Conservation (phyloP, 441 rosid genomes). For the Eutrema salsugineum region DNA sequence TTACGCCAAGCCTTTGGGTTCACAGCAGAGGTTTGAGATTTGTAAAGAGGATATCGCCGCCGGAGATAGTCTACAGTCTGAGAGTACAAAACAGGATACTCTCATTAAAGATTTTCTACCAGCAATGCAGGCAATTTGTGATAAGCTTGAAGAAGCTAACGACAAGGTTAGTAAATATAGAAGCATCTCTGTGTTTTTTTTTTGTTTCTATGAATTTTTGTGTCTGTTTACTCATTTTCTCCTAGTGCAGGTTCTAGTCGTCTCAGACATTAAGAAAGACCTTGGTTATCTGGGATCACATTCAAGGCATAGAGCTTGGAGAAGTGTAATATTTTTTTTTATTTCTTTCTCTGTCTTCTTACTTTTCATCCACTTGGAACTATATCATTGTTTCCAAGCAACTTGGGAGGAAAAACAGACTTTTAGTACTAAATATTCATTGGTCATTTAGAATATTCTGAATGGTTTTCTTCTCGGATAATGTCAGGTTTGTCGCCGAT, state of each 20-base stretch:
- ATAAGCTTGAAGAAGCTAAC: conserved; percentile 77
- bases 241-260: conserved; percentile 63
- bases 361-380: background rate
- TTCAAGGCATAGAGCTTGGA: conserved; percentile 67
- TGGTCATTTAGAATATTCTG: background rate
- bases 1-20: conserved; percentile 79
- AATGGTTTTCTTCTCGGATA: conserved; percentile 19
- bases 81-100: conserved; percentile 54
- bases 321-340: conserved; percentile 44
- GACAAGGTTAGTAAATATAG: conserved; percentile 58
- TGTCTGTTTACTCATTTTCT: conserved; percentile 29
- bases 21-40: conserved; percentile 76
- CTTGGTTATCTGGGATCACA: conserved; percentile 57
- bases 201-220: background rate
- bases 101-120: conserved; percentile 75
- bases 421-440: background rate
- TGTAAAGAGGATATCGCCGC: conserved; percentile 47
- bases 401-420: background rate
- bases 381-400: too few species aligned
- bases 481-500: conserved; percentile 54
- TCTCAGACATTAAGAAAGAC: conserved; percentile 67
- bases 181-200: background rate
- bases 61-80: conserved; percentile 39
- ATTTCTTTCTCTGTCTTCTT: background rate
- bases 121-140: conserved; percentile 80